phyloP scores from a whole-genome alignment of 2,329 filamentous ascomycete genomes.

The Hymenoscyphus scutula region DNA sequence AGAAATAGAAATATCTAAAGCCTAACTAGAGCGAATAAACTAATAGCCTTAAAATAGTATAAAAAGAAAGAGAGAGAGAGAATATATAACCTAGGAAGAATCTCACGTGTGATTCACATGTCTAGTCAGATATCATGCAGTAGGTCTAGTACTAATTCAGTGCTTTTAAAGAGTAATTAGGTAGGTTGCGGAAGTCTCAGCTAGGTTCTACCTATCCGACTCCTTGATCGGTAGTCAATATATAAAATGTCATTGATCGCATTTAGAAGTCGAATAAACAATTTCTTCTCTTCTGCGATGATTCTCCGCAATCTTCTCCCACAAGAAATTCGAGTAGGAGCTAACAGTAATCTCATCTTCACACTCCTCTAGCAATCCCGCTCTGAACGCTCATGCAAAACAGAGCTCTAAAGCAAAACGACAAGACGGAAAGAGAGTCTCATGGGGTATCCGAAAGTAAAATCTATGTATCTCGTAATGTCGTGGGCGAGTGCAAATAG shows the following conservation, averaged over 20 bases:
- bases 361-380: not conserved
- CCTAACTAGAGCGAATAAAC: not conserved
- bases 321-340: not conserved
- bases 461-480: slow-evolving; percentile 8
- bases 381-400: not conserved
- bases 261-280: no score
- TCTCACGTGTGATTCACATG: slow-evolving; percentile 1
- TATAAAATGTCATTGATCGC: no score
- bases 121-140: not conserved
- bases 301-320: not conserved
- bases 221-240: not conserved
- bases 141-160: not conserved
- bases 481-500: not conserved
- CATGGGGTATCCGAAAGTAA: slow-evolving; percentile 9
- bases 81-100: no score
- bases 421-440: not conserved
- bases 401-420: not conserved
- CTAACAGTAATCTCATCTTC: not conserved
- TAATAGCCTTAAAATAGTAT: not conserved
- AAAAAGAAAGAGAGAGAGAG: not conserved
- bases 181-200: not conserved
- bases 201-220: not conserved
- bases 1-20: no score
- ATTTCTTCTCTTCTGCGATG: not conserved
- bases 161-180: not conserved